Conservation (phyloP, 106 monocot genomes). For the Dendrobium catenatum region DNA sequence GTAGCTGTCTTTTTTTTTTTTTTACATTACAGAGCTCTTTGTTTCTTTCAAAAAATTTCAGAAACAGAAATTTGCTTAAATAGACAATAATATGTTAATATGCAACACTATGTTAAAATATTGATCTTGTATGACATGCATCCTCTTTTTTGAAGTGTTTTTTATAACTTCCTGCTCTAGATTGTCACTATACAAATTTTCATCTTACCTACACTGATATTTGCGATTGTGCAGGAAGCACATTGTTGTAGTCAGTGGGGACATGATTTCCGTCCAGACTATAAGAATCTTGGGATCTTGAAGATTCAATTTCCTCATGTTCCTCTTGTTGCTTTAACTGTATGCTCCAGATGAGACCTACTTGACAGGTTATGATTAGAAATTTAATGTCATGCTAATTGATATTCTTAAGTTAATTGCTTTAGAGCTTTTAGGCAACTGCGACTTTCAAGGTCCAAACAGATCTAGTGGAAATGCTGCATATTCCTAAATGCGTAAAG, state of each 20-base stretch:
- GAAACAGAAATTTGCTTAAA: not conserved
- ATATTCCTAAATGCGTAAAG: constrained; percentile 84
- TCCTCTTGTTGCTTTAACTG: constrained; percentile 90
- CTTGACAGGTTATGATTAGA: not conserved
- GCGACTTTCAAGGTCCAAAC: constrained; percentile 88
- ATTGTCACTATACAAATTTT: constrained; percentile 3
- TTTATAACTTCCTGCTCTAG: not conserved
- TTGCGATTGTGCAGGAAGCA: constrained; percentile 63
- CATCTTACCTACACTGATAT: not conserved
- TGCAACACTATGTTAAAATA: not conserved
- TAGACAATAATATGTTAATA: not conserved
- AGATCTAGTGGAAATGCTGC: constrained; percentile 97
- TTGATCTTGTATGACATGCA: not conserved
- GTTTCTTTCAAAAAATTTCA: not conserved
- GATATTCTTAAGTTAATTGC: constrained; percentile 7
- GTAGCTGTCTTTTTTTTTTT: not conserved
- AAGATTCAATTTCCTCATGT: constrained; percentile 96
- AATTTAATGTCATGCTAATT: constrained; percentile 1
- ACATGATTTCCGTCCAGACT: constrained; percentile 99
- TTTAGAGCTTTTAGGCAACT: constrained; percentile 61
- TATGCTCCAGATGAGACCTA: constrained; percentile 27
- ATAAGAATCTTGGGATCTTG: constrained; percentile 96
- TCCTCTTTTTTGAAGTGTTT: not conserved
- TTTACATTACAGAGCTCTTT: not conserved
- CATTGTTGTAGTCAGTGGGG: constrained; percentile 99